phyloP scores from a whole-genome alignment of 2,329 filamentous ascomycete species.

The Fusarium keratoplasticum region DNA sequence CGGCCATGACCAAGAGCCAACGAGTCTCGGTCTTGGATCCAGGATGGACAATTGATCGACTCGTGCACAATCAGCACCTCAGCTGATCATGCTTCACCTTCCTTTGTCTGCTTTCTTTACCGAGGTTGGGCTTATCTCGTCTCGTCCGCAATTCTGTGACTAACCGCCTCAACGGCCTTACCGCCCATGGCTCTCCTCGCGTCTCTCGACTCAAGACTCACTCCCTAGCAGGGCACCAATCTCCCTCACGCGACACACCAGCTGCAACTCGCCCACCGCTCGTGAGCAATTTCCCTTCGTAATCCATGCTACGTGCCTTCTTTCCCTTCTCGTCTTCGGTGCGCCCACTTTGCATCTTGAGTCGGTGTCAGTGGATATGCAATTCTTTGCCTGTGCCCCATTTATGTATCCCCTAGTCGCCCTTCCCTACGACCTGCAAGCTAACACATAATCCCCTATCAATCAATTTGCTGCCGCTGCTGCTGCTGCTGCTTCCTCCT shows the following conservation, averaged over 20 bases:
- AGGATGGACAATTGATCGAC: not conserved
- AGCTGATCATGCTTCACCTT: not conserved
- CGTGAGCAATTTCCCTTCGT: slow-evolving; percentile 16
- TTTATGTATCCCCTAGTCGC: slow-evolving; percentile 37
- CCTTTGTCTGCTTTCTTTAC: slow-evolving; percentile 15
- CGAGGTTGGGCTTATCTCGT: slow-evolving; percentile 37
- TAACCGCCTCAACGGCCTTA: slow-evolving; percentile 14
- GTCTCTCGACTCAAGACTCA: slow-evolving; percentile 7
- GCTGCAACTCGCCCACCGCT: slow-evolving; percentile 1
- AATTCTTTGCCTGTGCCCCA: slow-evolving; percentile 12
- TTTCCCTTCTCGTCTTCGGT: slow-evolving; percentile 25
- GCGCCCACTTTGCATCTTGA: slow-evolving; percentile 15
- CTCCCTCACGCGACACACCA: slow-evolving; percentile 30
- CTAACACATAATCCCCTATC: slow-evolving; percentile 18
- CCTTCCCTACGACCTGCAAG: slow-evolving; percentile 14
- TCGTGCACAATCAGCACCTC: not conserved
- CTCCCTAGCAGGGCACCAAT: slow-evolving; percentile 12
- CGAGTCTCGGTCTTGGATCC: not conserved
- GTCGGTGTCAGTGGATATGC: slow-evolving; percentile 14
- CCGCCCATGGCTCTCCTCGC: slow-evolving; percentile 11
- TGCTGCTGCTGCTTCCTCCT: not conserved
- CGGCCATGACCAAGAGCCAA: not conserved
- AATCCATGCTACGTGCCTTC: slow-evolving; percentile 20
- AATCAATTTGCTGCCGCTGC: slow-evolving; percentile 6
- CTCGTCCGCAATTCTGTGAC: slow-evolving; percentile 14